Evolutionary conservation across 805 yeast species (phyloP), one percentile per base, ranked within the genome.

Genomic region (Candida xyloterini): DNA sequence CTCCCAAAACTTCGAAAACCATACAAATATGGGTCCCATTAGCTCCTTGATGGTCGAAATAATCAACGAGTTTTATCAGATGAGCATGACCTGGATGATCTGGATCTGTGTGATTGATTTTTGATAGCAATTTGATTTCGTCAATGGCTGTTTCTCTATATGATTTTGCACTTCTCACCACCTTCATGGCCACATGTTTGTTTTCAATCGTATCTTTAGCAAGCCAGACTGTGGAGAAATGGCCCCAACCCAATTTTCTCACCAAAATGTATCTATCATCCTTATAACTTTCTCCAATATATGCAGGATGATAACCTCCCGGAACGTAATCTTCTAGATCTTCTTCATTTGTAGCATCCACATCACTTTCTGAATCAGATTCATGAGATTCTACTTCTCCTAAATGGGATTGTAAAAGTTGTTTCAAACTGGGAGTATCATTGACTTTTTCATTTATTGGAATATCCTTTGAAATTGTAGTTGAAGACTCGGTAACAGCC

Each of bases 221-320:
- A 21, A 86, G 68, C 97, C 96, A 90, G 15, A 87, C 97, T 1
- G 96, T 93, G 20, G 95, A 83, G 59, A 93, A 93, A 64, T 93
- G 97, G 25, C 99, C 99, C 99, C 99, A 93, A 0, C 99, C 99
- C 4, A 93, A 69, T 59, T 93, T 93, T 45, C 98, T 76, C 22
- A 86, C 90, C 34, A 93, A 64, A 1, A 81, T 71, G 60, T 93
- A 93, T 43, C 85, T 76, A 7, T 51, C 54, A 40, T 84, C 70
- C 52, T 87, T 84, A 62, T 83, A 91, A 15, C 65, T 64, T 59
- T 95, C 99, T 5, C 98, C 98, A 35, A 88, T 79, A 48, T 65
- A 79, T 10, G 95, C 93, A 0, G 99, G 96, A 57, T 93, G 99
- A 60, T 93, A 93, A 0, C 99, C 99, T 16, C 98, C 98, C 8